Base-by-base conservation (phyloP, 768 basidiomycete genomes). In the Suillus subalutaceus region DNA sequence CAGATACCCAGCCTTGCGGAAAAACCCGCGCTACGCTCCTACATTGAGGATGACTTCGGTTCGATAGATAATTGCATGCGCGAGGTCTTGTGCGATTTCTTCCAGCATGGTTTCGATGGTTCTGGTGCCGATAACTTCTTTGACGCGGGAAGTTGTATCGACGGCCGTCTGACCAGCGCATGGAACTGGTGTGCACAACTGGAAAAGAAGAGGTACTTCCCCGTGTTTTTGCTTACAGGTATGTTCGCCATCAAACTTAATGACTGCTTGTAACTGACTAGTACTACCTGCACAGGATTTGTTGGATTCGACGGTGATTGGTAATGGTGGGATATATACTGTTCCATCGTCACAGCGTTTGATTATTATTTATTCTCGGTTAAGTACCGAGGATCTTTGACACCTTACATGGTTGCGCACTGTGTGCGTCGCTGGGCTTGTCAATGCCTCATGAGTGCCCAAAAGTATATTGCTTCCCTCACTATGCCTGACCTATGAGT, bases 121-220 rank as follows among this genome's bases (percentile, higher is more conserved):
- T 92, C 91, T 32, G 93, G 93, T n/a, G 93, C 93, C 4, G 93
- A 94, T 73, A 94, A 93, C 75, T 94, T 92, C 80, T 93, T 90
- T 74, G 93, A 94, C 73, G 93, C 93, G 46, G 92, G 93, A 20
- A 92, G 90, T 30, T 86, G 85, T 70, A 94, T 94, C 70, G 93
- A 94, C 71, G 93, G 93, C 15, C 84, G 93, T 4, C 77, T 95
- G 72, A 95, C 93, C 38, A 93, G 92, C 75, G 93, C 93, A 5
- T 95, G 93, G 93, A 93, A 95, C 74, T 95, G 93, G 93, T 95
- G 93, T 79, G 88, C 89, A 59, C 84, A 83, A 56, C 76, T 95
- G 69, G 93, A 94, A 81, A 95, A 94, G 82, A 95, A 95, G 79
- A 81, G 88, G 59, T 95, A 88, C 73, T 93, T 94, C 81, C 88